Conservation (phyloP, 2,329 filamentous ascomycete genomes). For the Gnomoniopsis smithogilvyi region DNA sequence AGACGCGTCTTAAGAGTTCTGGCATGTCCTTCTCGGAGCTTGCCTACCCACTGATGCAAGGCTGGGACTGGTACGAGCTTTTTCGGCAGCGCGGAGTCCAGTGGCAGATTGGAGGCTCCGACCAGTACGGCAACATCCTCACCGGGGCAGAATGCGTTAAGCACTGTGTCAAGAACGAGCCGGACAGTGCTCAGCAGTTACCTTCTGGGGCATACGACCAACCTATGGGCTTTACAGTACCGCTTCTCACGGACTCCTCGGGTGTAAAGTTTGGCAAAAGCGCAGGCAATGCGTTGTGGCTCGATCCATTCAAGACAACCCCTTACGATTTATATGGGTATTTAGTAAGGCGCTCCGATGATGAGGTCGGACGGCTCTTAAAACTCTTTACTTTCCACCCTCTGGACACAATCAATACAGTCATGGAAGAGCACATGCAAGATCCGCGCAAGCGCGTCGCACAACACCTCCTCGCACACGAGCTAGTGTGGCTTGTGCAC, state of each 20-base stretch:
- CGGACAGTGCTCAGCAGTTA: slow-evolving; percentile 38
- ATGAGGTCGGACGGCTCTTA: slow-evolving; percentile 75
- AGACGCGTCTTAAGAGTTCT: slow-evolving; percentile 77
- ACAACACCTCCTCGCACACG: slow-evolving; percentile 78
- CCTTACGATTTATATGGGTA: slow-evolving; percentile 88
- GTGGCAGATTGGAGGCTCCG: slow-evolving; percentile 90
- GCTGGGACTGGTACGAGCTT: slow-evolving; percentile 95
- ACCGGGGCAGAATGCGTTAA: slow-evolving; percentile 85
- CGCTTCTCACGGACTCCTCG: slow-evolving; percentile 78
- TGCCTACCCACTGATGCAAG: slow-evolving; percentile 87
- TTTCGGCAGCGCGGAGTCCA: slow-evolving; percentile 65
- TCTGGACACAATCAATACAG: slow-evolving; percentile 57
- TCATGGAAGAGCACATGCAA: slow-evolving; percentile 65
- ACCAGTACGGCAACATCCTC: slow-evolving; percentile 95
- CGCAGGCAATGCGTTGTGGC: slow-evolving; percentile 90
- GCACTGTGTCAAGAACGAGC: slow-evolving; percentile 60
- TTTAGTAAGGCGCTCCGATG: slow-evolving; percentile 79
- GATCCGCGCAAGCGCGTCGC: slow-evolving; percentile 72
- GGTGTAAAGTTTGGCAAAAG: slow-evolving; percentile 95
- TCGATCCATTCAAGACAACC: slow-evolving; percentile 76
- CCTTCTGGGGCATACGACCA: slow-evolving; percentile 43
- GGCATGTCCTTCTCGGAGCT: slow-evolving; percentile 96
- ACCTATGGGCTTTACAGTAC: slow-evolving; percentile 86
- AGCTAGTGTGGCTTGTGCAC: slow-evolving; percentile 79
- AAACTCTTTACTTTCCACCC: slow-evolving; percentile 91